Conservation (phyloP, 345 rosid species). For the Bruguiera sexangula region DNA sequence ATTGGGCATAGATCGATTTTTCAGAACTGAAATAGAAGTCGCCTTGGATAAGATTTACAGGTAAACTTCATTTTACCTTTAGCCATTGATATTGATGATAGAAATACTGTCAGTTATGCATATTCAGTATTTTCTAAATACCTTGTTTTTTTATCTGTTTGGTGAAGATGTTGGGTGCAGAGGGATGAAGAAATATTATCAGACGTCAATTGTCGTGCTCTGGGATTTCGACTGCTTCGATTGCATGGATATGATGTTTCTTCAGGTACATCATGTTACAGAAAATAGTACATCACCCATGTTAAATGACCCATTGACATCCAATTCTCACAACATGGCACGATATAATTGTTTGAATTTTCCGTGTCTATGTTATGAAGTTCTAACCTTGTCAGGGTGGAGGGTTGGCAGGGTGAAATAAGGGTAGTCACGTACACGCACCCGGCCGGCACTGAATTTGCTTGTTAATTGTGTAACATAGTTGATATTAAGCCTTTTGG, state of each 20-base stretch:
- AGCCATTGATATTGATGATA: neutral
- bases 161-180: constrained; percentile 10
- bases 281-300: too few species aligned
- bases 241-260: constrained; percentile 14
- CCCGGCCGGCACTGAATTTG: too few species aligned
- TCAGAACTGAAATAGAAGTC: neutral
- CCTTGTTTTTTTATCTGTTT: neutral
- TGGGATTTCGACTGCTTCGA: constrained; percentile 15
- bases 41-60: neutral
- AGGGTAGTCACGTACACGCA: too few species aligned
- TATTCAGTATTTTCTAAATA: neutral
- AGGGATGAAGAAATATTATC: constrained; percentile 17
- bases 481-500: too few species aligned
- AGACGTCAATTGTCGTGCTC: constrained; percentile 9
- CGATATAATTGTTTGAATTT: too few species aligned
- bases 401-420: too few species aligned
- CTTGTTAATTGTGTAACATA: too few species aligned
- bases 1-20: constrained; percentile 14
- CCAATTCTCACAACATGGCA: too few species aligned
- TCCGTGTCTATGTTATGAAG: too few species aligned
- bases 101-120: neutral
- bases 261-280: neutral
- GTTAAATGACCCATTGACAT: neutral
- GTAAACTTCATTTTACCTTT: neutral
- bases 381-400: too few species aligned